Evolutionary conservation across 345 rosid species (phyloP), one percentile per base, ranked within the genome.

Genomic region (Cardamine resedifolia): DNA sequence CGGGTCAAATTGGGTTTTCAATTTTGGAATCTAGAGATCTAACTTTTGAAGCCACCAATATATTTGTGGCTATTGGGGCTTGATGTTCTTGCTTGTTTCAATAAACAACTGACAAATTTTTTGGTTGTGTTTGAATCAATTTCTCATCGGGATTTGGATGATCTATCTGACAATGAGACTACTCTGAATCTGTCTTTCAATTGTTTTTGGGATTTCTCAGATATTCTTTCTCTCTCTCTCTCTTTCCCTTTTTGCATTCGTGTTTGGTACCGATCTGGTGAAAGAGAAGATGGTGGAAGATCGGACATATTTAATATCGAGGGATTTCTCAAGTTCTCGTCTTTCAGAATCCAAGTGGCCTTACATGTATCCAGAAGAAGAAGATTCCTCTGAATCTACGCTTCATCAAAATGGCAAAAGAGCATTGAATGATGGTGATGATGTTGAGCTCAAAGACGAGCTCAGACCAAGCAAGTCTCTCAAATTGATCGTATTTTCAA

Each of bases 201-300:
- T 66, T 47, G 59, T 24, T 34, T 48, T 24, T 33, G 30, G 9
- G 15, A 18, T 38, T 58, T 71, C 30, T 61, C 68, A 28, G 52
- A 71, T 36, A 9, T 27, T 34, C 33, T 30, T 4, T 30, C 12
- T 34, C 24, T 64, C 57, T 31, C 14, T 38, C 26, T 47, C 0
- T 60, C 10, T 15, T 10, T 10, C 8, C 45, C 16, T 11, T 1
- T 64, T 64, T 66, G 67, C 53, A 73, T 36, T 57, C 57, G 34
- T 53, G 45, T 41, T 61, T 52, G 31, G 20, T 53, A 72, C 53
- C 60, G 45, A 26, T 50, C 61, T 61, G 15, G 34, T 53, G 75
- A 72, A 78, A 9, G 50, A 27, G 56, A 77, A 83, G 68, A 92
- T 90, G 98, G 83, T 90, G 78, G 97, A 93, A 78, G 88, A 87